Evolutionary conservation across 208 protist species (phyloP), one percentile per base, ranked within the genome.

Genomic region (Leishmania major): DNA sequence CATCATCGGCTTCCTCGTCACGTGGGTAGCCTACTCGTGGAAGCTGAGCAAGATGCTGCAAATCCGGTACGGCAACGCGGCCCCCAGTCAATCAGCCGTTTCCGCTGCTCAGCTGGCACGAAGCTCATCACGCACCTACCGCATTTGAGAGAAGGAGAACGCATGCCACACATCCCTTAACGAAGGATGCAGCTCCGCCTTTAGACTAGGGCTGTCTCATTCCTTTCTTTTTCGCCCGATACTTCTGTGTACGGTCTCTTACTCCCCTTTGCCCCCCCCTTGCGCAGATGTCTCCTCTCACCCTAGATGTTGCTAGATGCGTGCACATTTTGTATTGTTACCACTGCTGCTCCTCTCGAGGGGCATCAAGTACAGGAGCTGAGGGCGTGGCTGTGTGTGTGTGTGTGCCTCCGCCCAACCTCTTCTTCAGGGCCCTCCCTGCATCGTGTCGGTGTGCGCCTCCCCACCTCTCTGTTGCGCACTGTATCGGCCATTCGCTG

Each of bases 21-120:
- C 87, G 19, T 97, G 93, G 95, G 71, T 96, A 1, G 71, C 77
- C 19, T 97, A 97, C 85, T 90, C 88, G 37, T 96, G 95, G 93
- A 90, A 90, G 77, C 53, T 95, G 71, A 94, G 91, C 81, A 96
- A 93, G 75, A 57, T 86, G 17, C 78, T 97, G 57, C 93, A 97
- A 72, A 86, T 92, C 10, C 87, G 84, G 47, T 96, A 85, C 72
- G 88, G 90, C 66, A 79, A 75, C 11, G 87, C 83, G 15, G 87
- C 85, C 5, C 76, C 69, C 4, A 88, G 79, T 60, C 77, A 77
- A 28, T 82, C 84, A 7, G 79, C 72, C 64, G 67, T 84, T 10
- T 72, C 79, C 22, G 77, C 79, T 15, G 79, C 77, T n/a, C 83
- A 86, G 59, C 53, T 82, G 25, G 77, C 73, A 35, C 53, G 62